Evolutionary conservation across 768 basidiomycete species (phyloP).

Genomic region (Panaeolus cyanescens): DNA sequence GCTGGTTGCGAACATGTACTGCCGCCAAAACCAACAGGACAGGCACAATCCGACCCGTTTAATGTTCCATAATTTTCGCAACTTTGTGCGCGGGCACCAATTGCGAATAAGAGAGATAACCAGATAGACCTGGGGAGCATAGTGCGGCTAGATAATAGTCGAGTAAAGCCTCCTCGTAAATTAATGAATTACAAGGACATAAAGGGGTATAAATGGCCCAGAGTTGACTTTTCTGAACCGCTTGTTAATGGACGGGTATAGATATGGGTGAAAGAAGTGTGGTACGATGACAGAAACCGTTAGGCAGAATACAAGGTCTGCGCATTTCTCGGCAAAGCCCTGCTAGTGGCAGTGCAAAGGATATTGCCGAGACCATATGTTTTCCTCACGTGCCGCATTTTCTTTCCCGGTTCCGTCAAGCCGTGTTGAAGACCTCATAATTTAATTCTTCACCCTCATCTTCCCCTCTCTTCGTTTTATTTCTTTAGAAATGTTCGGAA

Average conservation of each 20-base stretch:
- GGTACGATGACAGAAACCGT: not conserved
- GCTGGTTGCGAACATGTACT: slow-evolving; percentile 65
- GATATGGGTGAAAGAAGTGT: not conserved
- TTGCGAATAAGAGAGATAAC: slow-evolving; percentile 20
- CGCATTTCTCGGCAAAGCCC: not conserved
- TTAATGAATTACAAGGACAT: not conserved
- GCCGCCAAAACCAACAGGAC: slow-evolving; percentile 84
- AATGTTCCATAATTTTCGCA: slow-evolving; percentile 73
- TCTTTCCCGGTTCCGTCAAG: not conserved
- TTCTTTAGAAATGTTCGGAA: not conserved
- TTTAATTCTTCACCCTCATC: not conserved
- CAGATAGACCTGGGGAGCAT: slow-evolving; percentile 12
- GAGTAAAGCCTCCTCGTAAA: not conserved
- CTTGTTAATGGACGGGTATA: not conserved
- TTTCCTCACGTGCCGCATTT: not conserved
- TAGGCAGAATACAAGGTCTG: not conserved
- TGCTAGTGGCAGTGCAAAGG: not conserved
- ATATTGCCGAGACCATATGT: not conserved
- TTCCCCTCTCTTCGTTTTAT: not conserved
- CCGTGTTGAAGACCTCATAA: not conserved
- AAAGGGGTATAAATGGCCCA: not conserved
- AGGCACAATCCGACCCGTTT: slow-evolving; percentile 64
- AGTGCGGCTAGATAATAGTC: not conserved
- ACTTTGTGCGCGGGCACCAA: slow-evolving; percentile 34
- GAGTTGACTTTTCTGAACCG: not conserved